A percentile compares a stretch with the other conserved stretches of the same genome.
Evolutionary conservation across 805 yeast species (phyloP).

Genomic region (Metahyphopichia silvanorum): DNA sequence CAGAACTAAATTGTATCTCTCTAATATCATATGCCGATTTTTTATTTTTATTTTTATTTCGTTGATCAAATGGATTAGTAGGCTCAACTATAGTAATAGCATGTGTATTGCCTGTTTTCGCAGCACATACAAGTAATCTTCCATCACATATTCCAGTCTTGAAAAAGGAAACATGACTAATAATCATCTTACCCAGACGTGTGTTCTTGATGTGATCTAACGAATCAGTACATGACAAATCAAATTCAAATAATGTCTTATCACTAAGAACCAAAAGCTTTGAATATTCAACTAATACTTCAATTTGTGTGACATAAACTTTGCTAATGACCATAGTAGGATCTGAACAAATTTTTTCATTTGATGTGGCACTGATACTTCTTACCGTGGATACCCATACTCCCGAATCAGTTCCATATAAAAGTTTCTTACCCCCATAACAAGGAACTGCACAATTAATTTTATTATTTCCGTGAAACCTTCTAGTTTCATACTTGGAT

Average conservation of each 20-base stretch:
- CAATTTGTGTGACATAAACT: conserved; percentile 80
- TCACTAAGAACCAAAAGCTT: conserved; percentile 79
- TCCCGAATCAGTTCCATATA: conserved; percentile 92
- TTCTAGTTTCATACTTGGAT: conserved; percentile 69
- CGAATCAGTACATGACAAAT: conserved; percentile 52
- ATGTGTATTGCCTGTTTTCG: conserved; percentile 75
- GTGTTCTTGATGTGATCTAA: conserved; percentile 49
- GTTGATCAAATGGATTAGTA: conserved; percentile 58
- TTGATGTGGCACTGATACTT: conserved; percentile 48
- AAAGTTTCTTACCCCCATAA: conserved; percentile 87
- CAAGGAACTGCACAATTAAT: conserved; percentile 91
- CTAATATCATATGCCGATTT: conserved; percentile 58
- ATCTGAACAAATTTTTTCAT: conserved; percentile 53
- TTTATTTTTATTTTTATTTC: conserved; percentile 60
- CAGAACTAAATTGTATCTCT: conserved; percentile 81
- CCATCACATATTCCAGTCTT: conserved; percentile 93
- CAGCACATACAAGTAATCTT: conserved; percentile 83
- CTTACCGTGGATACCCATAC: conserved; percentile 77
- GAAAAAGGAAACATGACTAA: conserved; percentile 87
- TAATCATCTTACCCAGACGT: conserved; percentile 70
- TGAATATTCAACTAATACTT: conserved; percentile 87
- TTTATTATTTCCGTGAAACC: conserved; percentile 69
- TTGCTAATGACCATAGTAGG: conserved; percentile 77
- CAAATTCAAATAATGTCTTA: conserved; percentile 74
- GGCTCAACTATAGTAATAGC: conserved; percentile 87